A percentile compares a stretch with the other conserved stretches of the same genome.
Conservation (phyloP, 129 eudicot species). For the Lactuca sativa region DNA sequence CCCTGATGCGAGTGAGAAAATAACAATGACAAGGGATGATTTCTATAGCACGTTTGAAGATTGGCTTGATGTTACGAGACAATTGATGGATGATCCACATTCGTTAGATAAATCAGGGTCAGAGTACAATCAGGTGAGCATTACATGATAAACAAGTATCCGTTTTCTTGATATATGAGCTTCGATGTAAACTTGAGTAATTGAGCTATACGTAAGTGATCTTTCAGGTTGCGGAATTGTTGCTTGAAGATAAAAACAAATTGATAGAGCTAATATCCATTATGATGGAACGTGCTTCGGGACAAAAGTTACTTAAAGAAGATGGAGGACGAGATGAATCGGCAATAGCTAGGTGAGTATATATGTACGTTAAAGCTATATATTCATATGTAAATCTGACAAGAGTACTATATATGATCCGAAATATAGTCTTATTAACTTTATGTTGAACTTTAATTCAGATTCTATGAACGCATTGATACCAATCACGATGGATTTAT, state of each 20-base stretch:
- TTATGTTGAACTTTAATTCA: conserved; percentile 20
- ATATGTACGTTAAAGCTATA: no score
- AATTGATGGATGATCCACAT: conserved; percentile 38
- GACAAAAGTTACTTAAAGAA: conserved; percentile 25
- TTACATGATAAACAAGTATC: neutral
- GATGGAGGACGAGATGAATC: conserved; percentile 35
- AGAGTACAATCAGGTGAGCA: conserved; percentile 29
- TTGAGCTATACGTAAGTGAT: no score
- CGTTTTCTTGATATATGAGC: neutral
- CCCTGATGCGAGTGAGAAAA: neutral
- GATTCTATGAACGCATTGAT: conserved; percentile 57
- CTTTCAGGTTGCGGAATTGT: conserved; percentile 30
- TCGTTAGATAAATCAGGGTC: conserved; percentile 39
- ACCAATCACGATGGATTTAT: conserved; percentile 42
- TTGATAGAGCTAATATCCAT: conserved; percentile 29
- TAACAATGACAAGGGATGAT: conserved; percentile 25
- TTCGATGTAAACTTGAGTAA: neutral
- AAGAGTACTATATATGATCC: neutral
- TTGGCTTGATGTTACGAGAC: conserved; percentile 37
- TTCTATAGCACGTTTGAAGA: conserved; percentile 15
- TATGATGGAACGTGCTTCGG: conserved; percentile 40
- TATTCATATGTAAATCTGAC: neutral
- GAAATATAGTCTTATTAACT: neutral
- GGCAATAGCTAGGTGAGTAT: conserved; percentile 25
- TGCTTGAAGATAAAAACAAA: conserved; percentile 39